Evolutionary conservation across 441 rosid species (phyloP).

Genomic region (Populus hybrid): DNA sequence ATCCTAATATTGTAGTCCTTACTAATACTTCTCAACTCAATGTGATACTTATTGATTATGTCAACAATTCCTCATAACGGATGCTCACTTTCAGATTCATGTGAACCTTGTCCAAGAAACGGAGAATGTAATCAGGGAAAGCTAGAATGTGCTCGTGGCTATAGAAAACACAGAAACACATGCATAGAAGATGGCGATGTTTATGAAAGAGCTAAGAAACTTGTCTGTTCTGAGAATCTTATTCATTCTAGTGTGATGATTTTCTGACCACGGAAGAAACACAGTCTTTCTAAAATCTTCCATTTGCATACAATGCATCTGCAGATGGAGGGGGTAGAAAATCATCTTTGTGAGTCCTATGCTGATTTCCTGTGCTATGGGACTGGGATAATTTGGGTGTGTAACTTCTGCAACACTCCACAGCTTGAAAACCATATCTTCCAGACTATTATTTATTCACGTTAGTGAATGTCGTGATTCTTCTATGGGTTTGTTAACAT

Average conservation of each 20-base stretch:
- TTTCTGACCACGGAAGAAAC: slow-evolving; percentile 4
- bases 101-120: slow-evolving; percentile 72
- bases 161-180: slow-evolving; percentile 46
- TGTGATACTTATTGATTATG: slow-evolving; percentile 4
- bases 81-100: slow-evolving; percentile 43
- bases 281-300: slow-evolving; percentile 15
- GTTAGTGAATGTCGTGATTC: neutral
- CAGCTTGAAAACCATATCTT: neutral
- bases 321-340: slow-evolving; percentile 67
- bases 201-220: slow-evolving; percentile 65
- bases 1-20: neutral
- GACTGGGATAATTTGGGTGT: slow-evolving; percentile 65
- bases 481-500: slow-evolving; percentile 5
- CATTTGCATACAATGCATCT: slow-evolving; percentile 27
- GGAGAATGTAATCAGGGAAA: slow-evolving; percentile 53
- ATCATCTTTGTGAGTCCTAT: slow-evolving; percentile 53
- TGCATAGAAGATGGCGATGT: slow-evolving; percentile 84
- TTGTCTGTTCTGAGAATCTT: slow-evolving; percentile 53
- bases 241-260: slow-evolving; percentile 29
- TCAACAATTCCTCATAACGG: neutral
- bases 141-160: slow-evolving; percentile 67
- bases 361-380: slow-evolving; percentile 65
- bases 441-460: neutral
- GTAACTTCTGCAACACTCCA: slow-evolving; percentile 17
- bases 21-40: neutral